These are phyloP conservation scores for Cutaneotrichosporon sp. DNA, from an alignment of 1,284 basidiomycete genomes.

Conservation along the genomic window DNA sequence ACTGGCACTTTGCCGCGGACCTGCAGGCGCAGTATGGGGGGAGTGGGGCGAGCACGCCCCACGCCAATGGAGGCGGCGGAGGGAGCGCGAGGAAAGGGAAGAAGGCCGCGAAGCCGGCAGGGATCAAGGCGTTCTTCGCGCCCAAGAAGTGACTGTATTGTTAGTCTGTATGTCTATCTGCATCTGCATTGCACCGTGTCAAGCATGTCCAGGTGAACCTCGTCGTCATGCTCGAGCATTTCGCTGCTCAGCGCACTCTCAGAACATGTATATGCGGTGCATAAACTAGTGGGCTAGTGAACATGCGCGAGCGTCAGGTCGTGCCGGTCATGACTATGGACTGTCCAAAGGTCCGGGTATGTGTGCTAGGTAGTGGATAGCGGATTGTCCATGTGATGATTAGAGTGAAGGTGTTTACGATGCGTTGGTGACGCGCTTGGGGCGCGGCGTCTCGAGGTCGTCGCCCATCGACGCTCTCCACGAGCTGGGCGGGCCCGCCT, in stretches of 20 bases:
- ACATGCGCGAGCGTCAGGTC: background rate
- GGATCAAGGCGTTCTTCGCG: slow-evolving; percentile 76
- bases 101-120: slow-evolving; percentile 56
- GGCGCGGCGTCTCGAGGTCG: slow-evolving; percentile 15
- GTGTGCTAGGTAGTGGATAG: slow-evolving; percentile 4
- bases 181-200: background rate
- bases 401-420: slow-evolving; percentile 4
- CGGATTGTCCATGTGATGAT: background rate
- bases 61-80: background rate
- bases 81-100: slow-evolving; percentile 31
- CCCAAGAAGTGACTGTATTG: slow-evolving; percentile 28
- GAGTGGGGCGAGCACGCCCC: background rate
- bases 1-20: slow-evolving; percentile 82
- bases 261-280: slow-evolving; percentile 4
- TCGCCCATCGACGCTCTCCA: slow-evolving; percentile 17
- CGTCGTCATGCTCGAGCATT: too few species aligned
- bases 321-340: slow-evolving; percentile 1
- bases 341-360: slow-evolving; percentile 2
- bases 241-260: background rate
- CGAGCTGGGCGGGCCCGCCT: slow-evolving; percentile 16
- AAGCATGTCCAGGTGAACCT: background rate
- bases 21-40: slow-evolving; percentile 56
- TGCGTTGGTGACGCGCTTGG: slow-evolving; percentile 22
- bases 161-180: background rate
- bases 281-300: background rate